Evolutionary conservation across 140 eudicot species (phyloP).

Genomic region (Flaveria floridana): DNA sequence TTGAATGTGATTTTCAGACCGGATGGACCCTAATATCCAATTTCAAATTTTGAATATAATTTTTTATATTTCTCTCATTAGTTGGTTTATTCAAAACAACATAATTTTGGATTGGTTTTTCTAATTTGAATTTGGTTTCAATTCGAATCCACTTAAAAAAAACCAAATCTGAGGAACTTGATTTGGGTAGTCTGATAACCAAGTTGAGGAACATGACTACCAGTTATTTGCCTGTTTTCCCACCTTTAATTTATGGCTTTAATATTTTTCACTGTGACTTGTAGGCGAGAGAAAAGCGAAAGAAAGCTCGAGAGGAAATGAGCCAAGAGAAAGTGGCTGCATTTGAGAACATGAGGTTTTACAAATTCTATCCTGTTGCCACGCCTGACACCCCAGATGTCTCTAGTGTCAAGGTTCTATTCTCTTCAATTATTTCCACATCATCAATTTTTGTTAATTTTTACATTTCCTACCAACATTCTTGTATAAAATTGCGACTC

Average conservation of each 20-base stretch:
- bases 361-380: slow-evolving; percentile 81
- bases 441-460: neutral
- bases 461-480: neutral
- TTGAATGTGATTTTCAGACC: no score
- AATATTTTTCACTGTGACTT: neutral
- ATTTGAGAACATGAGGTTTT: slow-evolving; percentile 64
- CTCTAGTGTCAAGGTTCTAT: slow-evolving; percentile 59
- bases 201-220: neutral
- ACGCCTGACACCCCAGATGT: slow-evolving; percentile 82
- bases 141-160: no score
- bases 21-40: no score
- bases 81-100: no score
- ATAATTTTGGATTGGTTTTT: no score
- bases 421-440: neutral
- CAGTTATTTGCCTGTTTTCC: neutral
- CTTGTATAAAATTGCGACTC: neutral
- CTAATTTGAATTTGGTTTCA: no score
- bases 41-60: no score
- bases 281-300: slow-evolving; percentile 81
- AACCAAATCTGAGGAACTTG: no score
- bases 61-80: no score
- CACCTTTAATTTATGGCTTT: neutral
- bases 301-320: slow-evolving; percentile 63
- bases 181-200: no score
- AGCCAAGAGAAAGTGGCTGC: slow-evolving; percentile 63